Base-by-base conservation (phyloP, 2,329 filamentous ascomycete species). In the Colletotrichum destructivum region DNA sequence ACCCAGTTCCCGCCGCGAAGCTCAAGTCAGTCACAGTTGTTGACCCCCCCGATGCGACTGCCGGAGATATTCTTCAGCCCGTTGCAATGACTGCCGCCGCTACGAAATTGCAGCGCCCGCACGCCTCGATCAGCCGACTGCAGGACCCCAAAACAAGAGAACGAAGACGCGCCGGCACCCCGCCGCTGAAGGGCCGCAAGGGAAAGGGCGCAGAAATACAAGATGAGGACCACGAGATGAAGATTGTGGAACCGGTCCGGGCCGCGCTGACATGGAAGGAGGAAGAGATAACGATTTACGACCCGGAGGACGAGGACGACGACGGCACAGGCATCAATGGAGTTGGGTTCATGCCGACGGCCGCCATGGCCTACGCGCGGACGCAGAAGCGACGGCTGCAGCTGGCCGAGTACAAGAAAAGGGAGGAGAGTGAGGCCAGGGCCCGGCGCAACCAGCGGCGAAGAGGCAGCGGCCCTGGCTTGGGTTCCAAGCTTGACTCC, bases 251-350 rank as follows among this genome's bases (percentile, higher is more conserved):
- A 66, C 88, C 88, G 0, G 77, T 90, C 12, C 85, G 89, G 46
- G 89, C 89, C 8, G 86, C 89, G 3, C 82, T 92, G 63, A 92
- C 90, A 2, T 92, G 90, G 90, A 89, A 90, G 75, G 89, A 91
- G 74, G 88, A 92, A 75, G 90, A 92, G 77, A 92, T 92, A 72
- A 92, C 90, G 2, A 84, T 91, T 38, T 90, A 92, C 78, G 88
- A 91, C 75, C 88, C 89, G 0, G 84, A 89, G 51, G 90, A 92
- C 76, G 85, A 88, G 73, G 90, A 92, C 73, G 90, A 92, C 76
- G 90, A 92, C 76, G 90, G 90, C 62, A 88, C 87, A 4, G 90
- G 90, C 26, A 89, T 92, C 76, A 92, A 92, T 77, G 90, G 90
- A 6, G 89, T 92, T 71, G 90, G 90, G 0, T 92, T 92, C 81